Evolutionary conservation across 2,329 filamentous ascomycete genomes (phyloP), one percentile per base, ranked within the genome.

Genomic region (Conoideocrella luteorostrata): DNA sequence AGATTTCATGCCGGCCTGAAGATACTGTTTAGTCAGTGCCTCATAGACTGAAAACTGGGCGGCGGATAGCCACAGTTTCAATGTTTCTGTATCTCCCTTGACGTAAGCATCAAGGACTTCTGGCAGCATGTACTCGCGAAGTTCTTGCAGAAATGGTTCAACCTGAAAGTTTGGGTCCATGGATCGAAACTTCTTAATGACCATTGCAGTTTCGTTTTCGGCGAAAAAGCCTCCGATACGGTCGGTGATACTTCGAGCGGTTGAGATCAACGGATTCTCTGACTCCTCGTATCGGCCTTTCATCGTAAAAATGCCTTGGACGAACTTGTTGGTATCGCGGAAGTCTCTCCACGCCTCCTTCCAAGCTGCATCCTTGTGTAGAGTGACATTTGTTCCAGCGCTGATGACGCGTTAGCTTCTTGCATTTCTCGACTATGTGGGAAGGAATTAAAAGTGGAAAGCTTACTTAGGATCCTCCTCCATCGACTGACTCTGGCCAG

Each of bases 321-420:
- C 87, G 47, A 96, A 68, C 55, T 85, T 88, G 67, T 84, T 95
- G 52, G 81, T 82, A 63, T 98, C 93, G 50, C 86, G 84, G 78
- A 97, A 98, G 41, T 93, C 86, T 57, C 84, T 81, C 93, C 93
- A 98, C n/a, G 89, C 88, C 65, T 97, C 91, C 69, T 95, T 96
- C 88, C 91, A 97, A 18, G 86, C 87, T 12, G 93, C 84, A 56
- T 98, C 93, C 68, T 98, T 98, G 75, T 98, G 93, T 1, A 98
- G 64, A 1, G 91, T 97, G 39, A 98, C 72, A 60, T 95, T 94
- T 45, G 90, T 95, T 47, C 93, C 93, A 47, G 93, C 93, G 46
- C 93, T 96, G 53, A 48, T 52, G 18, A 12, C 20, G 34, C 9
- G 15, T 32, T n/a, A 39, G 34, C 20, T 24, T 4, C 26, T 17